These are phyloP conservation scores for Houttuynia cordata DNA, from an alignment of 164 flowering plant genomes.

Conservation along the genomic window DNA sequence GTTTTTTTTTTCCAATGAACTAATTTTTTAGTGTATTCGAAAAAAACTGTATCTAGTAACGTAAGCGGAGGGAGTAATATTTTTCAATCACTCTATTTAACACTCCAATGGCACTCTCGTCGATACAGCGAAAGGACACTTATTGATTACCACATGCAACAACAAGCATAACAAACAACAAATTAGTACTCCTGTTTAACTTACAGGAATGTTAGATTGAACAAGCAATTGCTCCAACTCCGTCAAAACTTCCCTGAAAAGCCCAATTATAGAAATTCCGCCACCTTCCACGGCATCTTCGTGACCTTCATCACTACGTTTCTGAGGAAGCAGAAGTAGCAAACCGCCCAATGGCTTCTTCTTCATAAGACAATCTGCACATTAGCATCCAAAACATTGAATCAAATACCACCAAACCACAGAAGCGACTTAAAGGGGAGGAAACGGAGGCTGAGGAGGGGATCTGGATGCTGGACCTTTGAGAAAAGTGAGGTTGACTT, in stretches of 20 bases:
- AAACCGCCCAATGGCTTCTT: constrained; percentile 67
- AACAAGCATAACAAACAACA: not conserved
- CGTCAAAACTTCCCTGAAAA: constrained; percentile 21
- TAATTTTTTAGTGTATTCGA: too few relatives aligned
- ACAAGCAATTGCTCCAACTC: constrained; percentile 70
- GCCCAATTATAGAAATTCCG: constrained; percentile 12
- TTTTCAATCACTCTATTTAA: too few relatives aligned
- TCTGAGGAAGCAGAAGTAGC: constrained; percentile 64
- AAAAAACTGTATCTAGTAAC: too few relatives aligned
- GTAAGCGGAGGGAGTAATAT: too few relatives aligned
- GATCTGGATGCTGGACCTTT: constrained; percentile 39
- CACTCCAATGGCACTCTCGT: too few relatives aligned
- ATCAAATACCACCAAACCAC: not conserved
- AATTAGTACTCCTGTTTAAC: constrained; percentile 13
- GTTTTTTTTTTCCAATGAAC: too few relatives aligned
- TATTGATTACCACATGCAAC: not conserved
- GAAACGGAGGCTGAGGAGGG: not conserved
- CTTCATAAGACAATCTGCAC: constrained; percentile 47
- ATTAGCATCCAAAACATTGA: not conserved
- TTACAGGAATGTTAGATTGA: constrained; percentile 66
- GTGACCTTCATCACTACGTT: constrained; percentile 25
- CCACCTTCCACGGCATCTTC: constrained; percentile 16
- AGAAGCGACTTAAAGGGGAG: not conserved
- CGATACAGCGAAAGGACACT: not conserved
- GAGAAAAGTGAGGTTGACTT: constrained; percentile 49